Base-by-base conservation (phyloP, 257 asterid genomes). In the Jasminum sambac region DNA sequence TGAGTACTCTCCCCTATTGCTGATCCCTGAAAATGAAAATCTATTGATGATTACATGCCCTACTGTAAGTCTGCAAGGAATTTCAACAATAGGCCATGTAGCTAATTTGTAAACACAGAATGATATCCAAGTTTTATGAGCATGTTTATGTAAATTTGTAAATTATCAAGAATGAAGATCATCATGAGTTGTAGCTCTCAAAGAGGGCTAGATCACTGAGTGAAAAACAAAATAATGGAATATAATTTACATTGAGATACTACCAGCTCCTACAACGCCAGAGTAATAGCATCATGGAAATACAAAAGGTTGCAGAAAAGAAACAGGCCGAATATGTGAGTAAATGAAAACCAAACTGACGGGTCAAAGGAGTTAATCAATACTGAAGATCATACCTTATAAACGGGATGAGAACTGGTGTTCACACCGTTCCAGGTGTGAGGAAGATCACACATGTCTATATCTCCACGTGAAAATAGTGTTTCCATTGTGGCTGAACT, bases 1-100 rank as follows among this genome's bases (percentile, higher is more conserved):
- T 79, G 88, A 80, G 60, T 68, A 67, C 74, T 83, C 87, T 88
- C 84, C 86, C 79, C 92, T 74, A 83, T 63, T 71, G 91, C 80
- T 76, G 84, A 77, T 81, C 91, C 98, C 98, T 90, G 84, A 73
- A 48, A 48, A 48, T 48, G 58, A 48, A 48, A 48, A 48, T 24
- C n/a, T 48, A 48, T 48, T 16, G 25, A 48, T 48, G 25, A 48
- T 48, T 16, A 48, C 6, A 48, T 17, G 58, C 57, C 23, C 57
- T 16, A 46, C 57, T 46, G n/a, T 8, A 44, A 14, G 52, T n/a
- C 13, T 12, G 16, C 6, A 14, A 12, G 13, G 52, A 6, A 1
- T 23, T 46, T 46, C 57, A 46, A 21, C 23, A 16, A 46, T 46
- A 46, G 57, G n/a, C 58, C 5, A 17, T 4, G 4, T 17, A 6